Evolutionary conservation across 495 filamentous ascomycete genomes (phyloP), one percentile per base, ranked within the genome.

Genomic region (Talaromyces thailandensis): DNA sequence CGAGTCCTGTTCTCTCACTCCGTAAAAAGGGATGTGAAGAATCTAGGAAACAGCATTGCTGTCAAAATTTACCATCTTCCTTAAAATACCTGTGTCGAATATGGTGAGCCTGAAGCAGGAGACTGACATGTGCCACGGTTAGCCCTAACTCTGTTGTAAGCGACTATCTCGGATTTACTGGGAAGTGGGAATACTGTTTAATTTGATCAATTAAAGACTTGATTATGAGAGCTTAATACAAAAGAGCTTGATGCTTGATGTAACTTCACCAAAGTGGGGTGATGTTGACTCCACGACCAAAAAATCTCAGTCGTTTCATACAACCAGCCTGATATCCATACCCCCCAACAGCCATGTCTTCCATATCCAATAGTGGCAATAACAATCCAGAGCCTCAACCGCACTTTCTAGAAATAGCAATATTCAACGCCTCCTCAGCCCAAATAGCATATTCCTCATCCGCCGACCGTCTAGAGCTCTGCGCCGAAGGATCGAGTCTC

Each of bases 381-480:
- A 16, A 40, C 12, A 40, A 40, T 4, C 3, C 14, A 11, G 52
- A 28, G 23, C 4, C 29, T 6, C 32, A 25, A n/a, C 14, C 9
- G 25, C 25, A 3, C 43, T 28, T 79, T 35, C 65, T 80, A 16
- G 81, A 84, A 70, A 78, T 84, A 31, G 79, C 79, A 21, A 81
- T 77, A 61, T 84, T 84, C 67, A 76, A 70, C 51, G 24, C 65
- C 5, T 52, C 70, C 11, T 80, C 79, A 1, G 81, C 76, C 0
- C 29, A 78, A 8, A 64, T 69, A 25, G 81, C 81, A 26, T 68
- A 69, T 6, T 29, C 65, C 28, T 69, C 69, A 8, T 77, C 75
- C 6, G 81, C 80, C 24, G 70, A 77, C 68, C 73, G 81, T 2
- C 80, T 84, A 50, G 81, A 84, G 68, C 64, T 84, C 67, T 73